These are phyloP conservation scores for Colletotrichum tamarilloi DNA, from an alignment of 2,329 filamentous ascomycete species.

Conservation along the genomic window DNA sequence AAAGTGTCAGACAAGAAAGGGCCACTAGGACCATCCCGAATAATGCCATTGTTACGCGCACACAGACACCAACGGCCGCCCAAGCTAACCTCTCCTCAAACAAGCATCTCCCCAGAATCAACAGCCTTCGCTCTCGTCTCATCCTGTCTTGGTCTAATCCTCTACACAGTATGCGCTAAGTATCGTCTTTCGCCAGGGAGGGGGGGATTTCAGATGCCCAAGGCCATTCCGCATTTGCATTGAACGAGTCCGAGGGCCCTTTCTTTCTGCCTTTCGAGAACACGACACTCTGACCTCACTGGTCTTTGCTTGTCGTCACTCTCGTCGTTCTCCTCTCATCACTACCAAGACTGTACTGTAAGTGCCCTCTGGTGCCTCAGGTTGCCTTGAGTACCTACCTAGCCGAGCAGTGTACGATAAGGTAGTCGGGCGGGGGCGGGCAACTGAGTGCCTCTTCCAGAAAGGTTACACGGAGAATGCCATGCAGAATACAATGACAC, in stretches of 20 bases:
- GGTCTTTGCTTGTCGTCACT: background rate
- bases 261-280: slow-evolving; percentile 9
- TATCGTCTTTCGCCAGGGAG: background rate
- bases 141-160: background rate
- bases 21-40: background rate
- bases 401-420: no score
- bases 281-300: slow-evolving; percentile 12
- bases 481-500: background rate
- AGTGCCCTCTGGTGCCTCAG: no score
- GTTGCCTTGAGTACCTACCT: no score
- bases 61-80: background rate
- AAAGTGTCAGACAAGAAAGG: background rate
- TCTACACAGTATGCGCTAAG: background rate
- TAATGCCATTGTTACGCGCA: slow-evolving; percentile 27
- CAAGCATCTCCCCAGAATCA: slow-evolving; percentile 5
- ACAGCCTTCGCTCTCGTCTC: slow-evolving; percentile 4
- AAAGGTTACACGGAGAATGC: background rate
- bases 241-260: slow-evolving; percentile 7
- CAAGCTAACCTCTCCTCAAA: background rate
- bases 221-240: slow-evolving; percentile 22
- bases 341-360: no score
- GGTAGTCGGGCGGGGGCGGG: no score
- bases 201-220: slow-evolving; percentile 1
- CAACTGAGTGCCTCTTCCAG: no score
- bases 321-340: background rate